phyloP scores from a whole-genome alignment of 2,329 filamentous ascomycete species.

The Cladosporium sp. region DNA sequence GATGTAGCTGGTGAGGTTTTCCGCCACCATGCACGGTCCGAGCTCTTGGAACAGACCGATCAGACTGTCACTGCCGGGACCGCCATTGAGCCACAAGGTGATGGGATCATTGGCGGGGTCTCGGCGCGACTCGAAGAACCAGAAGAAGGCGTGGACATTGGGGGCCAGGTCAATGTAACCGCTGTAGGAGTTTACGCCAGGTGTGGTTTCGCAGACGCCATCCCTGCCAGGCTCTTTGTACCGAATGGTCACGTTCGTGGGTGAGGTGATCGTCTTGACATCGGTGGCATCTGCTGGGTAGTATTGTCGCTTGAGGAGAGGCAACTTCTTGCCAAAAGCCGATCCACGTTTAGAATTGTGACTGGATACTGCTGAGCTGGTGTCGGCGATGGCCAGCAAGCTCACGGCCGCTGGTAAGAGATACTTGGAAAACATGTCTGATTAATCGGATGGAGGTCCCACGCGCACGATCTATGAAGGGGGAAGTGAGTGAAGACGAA shows the following conservation, averaged over 20 bases:
- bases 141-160: constrained; percentile 50
- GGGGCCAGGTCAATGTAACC: constrained; percentile 34
- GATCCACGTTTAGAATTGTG: too few relatives aligned
- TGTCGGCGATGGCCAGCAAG: constrained; percentile 1
- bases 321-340: not conserved
- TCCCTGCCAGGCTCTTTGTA: constrained; percentile 49
- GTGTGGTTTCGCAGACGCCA: constrained; percentile 49
- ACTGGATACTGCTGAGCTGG: not conserved
- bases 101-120: constrained; percentile 53
- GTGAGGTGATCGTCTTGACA: constrained; percentile 40
- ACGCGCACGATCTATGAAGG: too few relatives aligned
- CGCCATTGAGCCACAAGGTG: constrained; percentile 57
- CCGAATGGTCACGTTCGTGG: constrained; percentile 42
- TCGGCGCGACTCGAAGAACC: constrained; percentile 59
- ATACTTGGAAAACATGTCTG: constrained; percentile 6
- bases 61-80: constrained; percentile 51
- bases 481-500: not conserved
- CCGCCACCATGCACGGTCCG: constrained; percentile 39
- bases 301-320: constrained; percentile 19
- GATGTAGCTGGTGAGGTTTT: constrained; percentile 29
- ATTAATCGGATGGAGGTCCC: too few relatives aligned
- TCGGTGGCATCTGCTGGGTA: constrained; percentile 38
- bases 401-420: constrained; percentile 1
- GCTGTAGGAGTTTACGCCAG: constrained; percentile 47
- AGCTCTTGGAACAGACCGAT: constrained; percentile 49